These are phyloP conservation scores for Penicillium steckii DNA, from an alignment of 495 filamentous ascomycete genomes.

Conservation along the genomic window DNA sequence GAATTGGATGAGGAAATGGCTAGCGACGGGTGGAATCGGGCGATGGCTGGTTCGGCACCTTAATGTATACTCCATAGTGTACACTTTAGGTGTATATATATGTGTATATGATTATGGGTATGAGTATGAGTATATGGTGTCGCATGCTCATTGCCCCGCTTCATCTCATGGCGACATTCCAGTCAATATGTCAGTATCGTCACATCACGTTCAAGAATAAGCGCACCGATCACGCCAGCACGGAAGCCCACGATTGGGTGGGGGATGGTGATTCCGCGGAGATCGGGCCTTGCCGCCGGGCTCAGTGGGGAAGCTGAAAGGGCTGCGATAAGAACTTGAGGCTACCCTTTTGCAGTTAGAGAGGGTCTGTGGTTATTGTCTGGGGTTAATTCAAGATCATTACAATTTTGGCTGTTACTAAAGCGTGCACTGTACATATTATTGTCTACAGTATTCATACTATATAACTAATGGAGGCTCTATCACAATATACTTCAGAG, in stretches of 20 bases:
- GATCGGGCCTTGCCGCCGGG: conserved; percentile 21
- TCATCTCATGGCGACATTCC: not conserved
- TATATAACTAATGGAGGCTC: too few relatives aligned
- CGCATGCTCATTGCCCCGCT: not conserved
- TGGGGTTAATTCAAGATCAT: not conserved
- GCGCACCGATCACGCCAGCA: conserved; percentile 17
- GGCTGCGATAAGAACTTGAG: conserved; percentile 5
- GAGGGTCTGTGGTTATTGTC: not conserved
- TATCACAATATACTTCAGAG: too few relatives aligned
- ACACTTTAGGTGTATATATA: too few relatives aligned
- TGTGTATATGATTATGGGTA: too few relatives aligned
- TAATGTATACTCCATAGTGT: too few relatives aligned
- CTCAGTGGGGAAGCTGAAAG: conserved; percentile 15
- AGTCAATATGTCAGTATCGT: not conserved
- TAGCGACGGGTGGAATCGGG: conserved; percentile 13
- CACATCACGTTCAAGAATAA: conserved; percentile 14
- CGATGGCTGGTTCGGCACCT: conserved; percentile 38
- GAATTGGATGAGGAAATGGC: conserved; percentile 29
- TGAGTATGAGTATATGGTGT: too few relatives aligned
- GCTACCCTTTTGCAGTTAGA: not conserved
- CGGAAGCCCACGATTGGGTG: conserved; percentile 3
- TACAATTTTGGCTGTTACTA: too few relatives aligned
- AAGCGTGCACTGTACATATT: too few relatives aligned
- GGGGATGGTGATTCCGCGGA: conserved; percentile 16
- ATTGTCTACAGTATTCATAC: too few relatives aligned